Evolutionary conservation across 2,329 filamentous ascomycete genomes (phyloP).

Genomic region (Diplodia seriata): DNA sequence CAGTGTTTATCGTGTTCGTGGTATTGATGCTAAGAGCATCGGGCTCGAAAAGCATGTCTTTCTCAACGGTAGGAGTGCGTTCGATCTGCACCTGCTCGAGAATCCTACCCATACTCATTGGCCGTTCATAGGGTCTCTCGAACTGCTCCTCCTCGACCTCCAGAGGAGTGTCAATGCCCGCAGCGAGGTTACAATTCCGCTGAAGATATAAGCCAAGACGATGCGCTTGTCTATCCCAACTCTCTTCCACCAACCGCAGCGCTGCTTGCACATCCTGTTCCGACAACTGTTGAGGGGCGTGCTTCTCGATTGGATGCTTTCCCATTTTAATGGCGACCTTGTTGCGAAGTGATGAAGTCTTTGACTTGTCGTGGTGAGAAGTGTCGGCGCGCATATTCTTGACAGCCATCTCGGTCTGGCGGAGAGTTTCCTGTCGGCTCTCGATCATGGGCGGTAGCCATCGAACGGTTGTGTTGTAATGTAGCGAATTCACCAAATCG

Average conservation of each 20-base stretch:
- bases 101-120: constrained; percentile 48
- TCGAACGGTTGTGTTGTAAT: constrained; percentile 68
- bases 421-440: constrained; percentile 67
- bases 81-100: constrained; percentile 55
- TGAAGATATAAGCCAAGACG: constrained; percentile 56
- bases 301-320: constrained; percentile 40
- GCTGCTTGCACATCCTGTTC: constrained; percentile 60
- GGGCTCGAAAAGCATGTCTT: constrained; percentile 10
- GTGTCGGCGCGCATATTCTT: constrained; percentile 56
- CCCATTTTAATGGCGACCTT: constrained; percentile 44
- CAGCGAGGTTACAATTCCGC: constrained; percentile 55
- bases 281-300: constrained; percentile 43
- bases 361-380: constrained; percentile 42
- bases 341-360: constrained; percentile 44
- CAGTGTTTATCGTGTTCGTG: constrained; percentile 19
- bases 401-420: constrained; percentile 63
- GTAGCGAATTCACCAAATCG: constrained; percentile 71
- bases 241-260: constrained; percentile 56
- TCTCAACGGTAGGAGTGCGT: constrained; percentile 42
- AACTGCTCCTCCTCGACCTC: constrained; percentile 56
- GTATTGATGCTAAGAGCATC: constrained; percentile 20
- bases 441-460: constrained; percentile 68
- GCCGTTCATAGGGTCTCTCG: constrained; percentile 51
- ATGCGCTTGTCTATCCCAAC: constrained; percentile 58
- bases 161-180: constrained; percentile 52